A percentile compares a stretch with the other conserved stretches of the same genome.
Conservation (phyloP, 176 grass and related monocot species). For the Cocos nucifera region DNA sequence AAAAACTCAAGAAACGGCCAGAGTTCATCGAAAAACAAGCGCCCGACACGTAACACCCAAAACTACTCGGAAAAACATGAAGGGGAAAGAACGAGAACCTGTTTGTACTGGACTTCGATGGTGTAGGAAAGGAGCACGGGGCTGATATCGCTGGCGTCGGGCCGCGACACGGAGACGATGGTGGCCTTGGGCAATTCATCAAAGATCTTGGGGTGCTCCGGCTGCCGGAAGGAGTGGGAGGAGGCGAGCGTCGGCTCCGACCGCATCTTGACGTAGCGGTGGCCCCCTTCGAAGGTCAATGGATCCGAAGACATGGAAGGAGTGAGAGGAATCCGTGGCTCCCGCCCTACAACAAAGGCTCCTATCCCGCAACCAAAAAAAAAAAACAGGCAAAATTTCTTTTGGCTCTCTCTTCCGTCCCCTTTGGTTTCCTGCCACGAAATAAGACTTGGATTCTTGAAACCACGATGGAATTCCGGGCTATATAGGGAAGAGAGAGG, state of each 20-base stretch:
- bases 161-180: constrained; percentile 31
- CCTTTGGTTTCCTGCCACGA: too few relatives aligned
- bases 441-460: too few relatives aligned
- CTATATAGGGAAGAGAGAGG: too few relatives aligned
- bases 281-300: neutral
- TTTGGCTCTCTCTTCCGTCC: too few relatives aligned
- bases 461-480: too few relatives aligned
- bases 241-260: constrained; percentile 9
- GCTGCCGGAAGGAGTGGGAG: constrained; percentile 14
- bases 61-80: constrained; percentile 1
- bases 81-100: constrained; percentile 7
- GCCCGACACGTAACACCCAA: neutral
- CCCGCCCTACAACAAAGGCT: too few relatives aligned
- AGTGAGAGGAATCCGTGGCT: too few relatives aligned
- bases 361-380: too few relatives aligned
- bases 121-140: constrained; percentile 50
- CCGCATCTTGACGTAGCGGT: constrained; percentile 51
- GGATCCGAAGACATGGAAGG: too few relatives aligned
- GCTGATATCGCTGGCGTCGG: constrained; percentile 37
- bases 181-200: constrained; percentile 32
- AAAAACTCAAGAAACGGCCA: too few relatives aligned
- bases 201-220: constrained; percentile 19
- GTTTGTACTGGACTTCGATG: constrained; percentile 39
- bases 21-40: too few relatives aligned
- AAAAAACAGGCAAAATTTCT: too few relatives aligned